Base-by-base conservation (phyloP, 2,329 filamentous ascomycete species). In the Alternaria burnsii region DNA sequence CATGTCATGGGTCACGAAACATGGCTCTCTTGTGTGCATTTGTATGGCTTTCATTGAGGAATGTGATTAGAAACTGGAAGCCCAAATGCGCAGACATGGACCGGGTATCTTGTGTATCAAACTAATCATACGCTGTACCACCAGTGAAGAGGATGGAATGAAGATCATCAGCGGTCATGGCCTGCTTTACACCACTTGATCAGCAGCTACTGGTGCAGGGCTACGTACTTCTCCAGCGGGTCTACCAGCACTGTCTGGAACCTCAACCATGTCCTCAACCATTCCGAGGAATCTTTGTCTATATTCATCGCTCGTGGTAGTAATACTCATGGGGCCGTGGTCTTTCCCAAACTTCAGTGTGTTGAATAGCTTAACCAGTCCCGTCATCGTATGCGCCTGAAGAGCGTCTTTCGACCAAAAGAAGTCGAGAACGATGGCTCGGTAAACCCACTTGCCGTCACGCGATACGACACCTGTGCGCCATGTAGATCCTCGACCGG, bases 361-460 rank as follows among this genome's bases (percentile, higher is more conserved):
- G 68, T 92, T 92, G 69, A 88, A 91, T 0, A 83, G 78, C 50
- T 85, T 85, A 59, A 93, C 85, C 36, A 92, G 75, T 0, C 85
- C 83, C 0, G 89, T 91, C 85, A 92, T 86, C 1, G 86, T 81
- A 73, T 84, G 86, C 0, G 91, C 87, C 55, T 87, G 88, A 0
- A 88, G 69, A 66, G 89, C 89, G 76, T 92, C 89, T 76, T 90
- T 91, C 0, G 89, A 87, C 90, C 90, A 93, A 80, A 93, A 92
- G 78, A 93, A 93, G 75, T 93, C 91, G 34, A 93, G 80, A 14
- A 93, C 78, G 0, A 89, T 84, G 4, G 85, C 88, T 3, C 90
- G 84, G 70, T 91, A 93, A 12, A 88, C 80, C 82, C 88, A 90
- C 67, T 87, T 86, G 0, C 86, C 86, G 68, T 91, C 87, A 0